Evolutionary conservation across 768 basidiomycete species (phyloP).

Genomic region (Trametopsis cervina): DNA sequence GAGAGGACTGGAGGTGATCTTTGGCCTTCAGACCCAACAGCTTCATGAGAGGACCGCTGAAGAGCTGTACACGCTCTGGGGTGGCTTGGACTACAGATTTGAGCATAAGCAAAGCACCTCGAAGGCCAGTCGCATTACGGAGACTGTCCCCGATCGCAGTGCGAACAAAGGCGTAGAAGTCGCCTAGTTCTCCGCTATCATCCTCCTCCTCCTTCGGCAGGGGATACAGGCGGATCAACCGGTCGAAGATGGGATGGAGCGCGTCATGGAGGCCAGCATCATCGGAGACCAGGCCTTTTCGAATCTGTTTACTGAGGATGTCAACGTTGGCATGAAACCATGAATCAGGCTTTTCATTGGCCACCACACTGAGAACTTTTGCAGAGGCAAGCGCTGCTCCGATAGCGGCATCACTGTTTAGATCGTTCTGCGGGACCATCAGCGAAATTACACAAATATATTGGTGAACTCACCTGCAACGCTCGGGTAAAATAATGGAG

Average conservation of each 20-base stretch:
- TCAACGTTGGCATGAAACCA: slow-evolving; percentile 75
- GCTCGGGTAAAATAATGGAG: slow-evolving; percentile 83
- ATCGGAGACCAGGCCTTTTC: slow-evolving; percentile 80
- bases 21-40: slow-evolving; percentile 80
- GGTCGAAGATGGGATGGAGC: slow-evolving; percentile 76
- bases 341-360: slow-evolving; percentile 71
- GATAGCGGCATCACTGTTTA: slow-evolving; percentile 58
- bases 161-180: slow-evolving; percentile 74
- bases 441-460: background rate
- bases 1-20: slow-evolving; percentile 67
- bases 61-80: slow-evolving; percentile 80
- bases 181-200: slow-evolving; percentile 53
- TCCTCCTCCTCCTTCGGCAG: slow-evolving; percentile 74
- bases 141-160: slow-evolving; percentile 52
- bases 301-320: slow-evolving; percentile 74
- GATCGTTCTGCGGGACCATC: slow-evolving; percentile 48
- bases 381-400: slow-evolving; percentile 72
- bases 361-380: slow-evolving; percentile 82
- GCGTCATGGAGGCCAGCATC: slow-evolving; percentile 77
- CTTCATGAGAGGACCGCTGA: slow-evolving; percentile 69
- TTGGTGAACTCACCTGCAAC: slow-evolving; percentile 53
- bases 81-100: slow-evolving; percentile 75
- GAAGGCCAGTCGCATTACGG: slow-evolving; percentile 40
- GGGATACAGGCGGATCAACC: slow-evolving; percentile 69
- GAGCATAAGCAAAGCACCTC: slow-evolving; percentile 81